Base-by-base conservation (phyloP, 257 asterid genomes). In the Verbascum thapsus region DNA sequence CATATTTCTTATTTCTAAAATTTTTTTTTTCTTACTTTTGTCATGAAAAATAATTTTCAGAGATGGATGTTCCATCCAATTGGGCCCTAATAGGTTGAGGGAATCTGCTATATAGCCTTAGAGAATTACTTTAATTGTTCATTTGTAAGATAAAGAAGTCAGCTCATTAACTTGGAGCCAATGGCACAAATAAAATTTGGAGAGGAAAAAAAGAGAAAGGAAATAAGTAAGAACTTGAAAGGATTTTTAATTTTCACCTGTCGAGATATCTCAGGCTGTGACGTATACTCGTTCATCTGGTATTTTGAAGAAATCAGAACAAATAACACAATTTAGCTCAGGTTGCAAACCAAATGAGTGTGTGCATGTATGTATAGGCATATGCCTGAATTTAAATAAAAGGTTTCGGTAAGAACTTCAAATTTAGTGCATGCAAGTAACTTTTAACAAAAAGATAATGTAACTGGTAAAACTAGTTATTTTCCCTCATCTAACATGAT, bases 231-330 rank as follows among this genome's bases (percentile, higher is more conserved):
- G 23, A 68, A 17, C 42, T 35, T 16, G 5, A 70, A 45, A 61
- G 54, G 70, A 71, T 6, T 47, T 13, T 54, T 42, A 52, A 64
- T 58, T 40, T 76, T 68, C 54, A 88, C 99, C 99, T 92, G 97
- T 22, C 76, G 86, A 54, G 94, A 80, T 79, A 92, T 85, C 64
- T 89, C 97, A 48, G 83, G 80, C 72, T 85, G 96, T 44, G 80
- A 75, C 8, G 91, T 73, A 55, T 89, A 92, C 57, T 72, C 89
- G 47, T 87, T 92, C 59, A 79, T 86, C 96, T 92, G 79, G 65
- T 30, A 77, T 57, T 69, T 64, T 23, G 51, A 53, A 64, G 66
- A 10, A 16, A 60, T 13, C 39, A 35, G 23, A 10, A n/a, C 45
- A 47, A 44, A 72, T 37, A 53, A 48, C 57, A 10, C 43, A 4